Evolutionary conservation across 768 basidiomycete genomes (phyloP).

Genomic region (Lentinula boryana): DNA sequence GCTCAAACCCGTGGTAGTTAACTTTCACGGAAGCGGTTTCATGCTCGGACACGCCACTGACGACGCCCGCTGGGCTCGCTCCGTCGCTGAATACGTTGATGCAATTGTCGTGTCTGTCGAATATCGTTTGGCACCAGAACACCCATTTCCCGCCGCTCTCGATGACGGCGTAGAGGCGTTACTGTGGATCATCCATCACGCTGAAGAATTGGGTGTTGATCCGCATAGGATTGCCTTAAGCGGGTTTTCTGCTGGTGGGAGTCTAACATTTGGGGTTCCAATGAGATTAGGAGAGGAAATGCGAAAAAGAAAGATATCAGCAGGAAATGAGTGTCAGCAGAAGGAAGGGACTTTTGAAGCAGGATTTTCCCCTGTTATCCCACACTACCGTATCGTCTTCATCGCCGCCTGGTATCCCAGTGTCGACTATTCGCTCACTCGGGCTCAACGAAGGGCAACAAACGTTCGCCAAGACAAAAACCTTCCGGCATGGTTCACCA

Average conservation of each 20-base stretch:
- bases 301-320: not conserved
- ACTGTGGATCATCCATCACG: not conserved
- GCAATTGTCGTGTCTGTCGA: not conserved
- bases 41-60: not conserved
- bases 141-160: not conserved
- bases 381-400: not conserved
- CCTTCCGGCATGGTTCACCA: not conserved
- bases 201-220: not conserved
- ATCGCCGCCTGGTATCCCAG: not conserved
- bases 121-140: not conserved
- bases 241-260: not conserved
- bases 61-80: not conserved
- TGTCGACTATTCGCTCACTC: not conserved
- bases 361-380: not conserved
- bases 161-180: not conserved
- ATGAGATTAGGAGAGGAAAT: not conserved
- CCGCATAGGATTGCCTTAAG: not conserved
- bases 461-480: not conserved
- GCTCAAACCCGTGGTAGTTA: not conserved
- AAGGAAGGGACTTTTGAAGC: not conserved
- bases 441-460: not conserved
- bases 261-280: not conserved
- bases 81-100: not conserved
- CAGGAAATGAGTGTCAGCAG: not conserved
- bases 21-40: not conserved